Conservation (phyloP, 2,329 filamentous ascomycete genomes). For the Xylariaceae sp. region DNA sequence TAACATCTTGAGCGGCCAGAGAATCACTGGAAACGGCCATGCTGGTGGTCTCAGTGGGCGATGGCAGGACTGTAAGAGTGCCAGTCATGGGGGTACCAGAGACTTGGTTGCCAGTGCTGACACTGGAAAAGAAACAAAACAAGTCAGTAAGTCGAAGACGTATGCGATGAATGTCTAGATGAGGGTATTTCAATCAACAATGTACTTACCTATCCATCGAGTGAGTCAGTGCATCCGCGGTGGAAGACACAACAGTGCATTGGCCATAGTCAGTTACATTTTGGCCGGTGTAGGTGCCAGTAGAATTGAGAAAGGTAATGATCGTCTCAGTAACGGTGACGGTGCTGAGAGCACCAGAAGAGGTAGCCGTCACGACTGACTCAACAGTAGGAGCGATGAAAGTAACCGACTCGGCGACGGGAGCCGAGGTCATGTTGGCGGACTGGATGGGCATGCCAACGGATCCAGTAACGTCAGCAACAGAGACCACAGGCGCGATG, state of each 20-base stretch:
- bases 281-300: not conserved
- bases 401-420: too few relatives aligned
- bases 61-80: not conserved
- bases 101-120: not conserved
- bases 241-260: not conserved
- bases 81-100: too few relatives aligned
- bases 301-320: not conserved
- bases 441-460: too few relatives aligned
- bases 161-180: not conserved
- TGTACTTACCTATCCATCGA: constrained; percentile 10
- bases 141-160: not conserved
- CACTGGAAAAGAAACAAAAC: not conserved
- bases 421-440: too few relatives aligned
- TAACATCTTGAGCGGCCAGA: not conserved
- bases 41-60: not conserved
- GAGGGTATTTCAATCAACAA: not conserved
- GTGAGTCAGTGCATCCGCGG: constrained; percentile 4
- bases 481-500: not conserved
- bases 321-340: constrained; percentile 5
- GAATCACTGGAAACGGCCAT: not conserved
- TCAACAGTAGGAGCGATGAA: not conserved
- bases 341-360: not conserved
- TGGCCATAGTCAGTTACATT: not conserved
- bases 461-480: not conserved
- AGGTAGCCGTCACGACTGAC: not conserved